Percentiles rank a stretch among this genome's conserved stretches.
These are phyloP conservation scores for Dendrobium huoshanense DNA, from an alignment of 106 monocot genomes.

Conservation along the genomic window DNA sequence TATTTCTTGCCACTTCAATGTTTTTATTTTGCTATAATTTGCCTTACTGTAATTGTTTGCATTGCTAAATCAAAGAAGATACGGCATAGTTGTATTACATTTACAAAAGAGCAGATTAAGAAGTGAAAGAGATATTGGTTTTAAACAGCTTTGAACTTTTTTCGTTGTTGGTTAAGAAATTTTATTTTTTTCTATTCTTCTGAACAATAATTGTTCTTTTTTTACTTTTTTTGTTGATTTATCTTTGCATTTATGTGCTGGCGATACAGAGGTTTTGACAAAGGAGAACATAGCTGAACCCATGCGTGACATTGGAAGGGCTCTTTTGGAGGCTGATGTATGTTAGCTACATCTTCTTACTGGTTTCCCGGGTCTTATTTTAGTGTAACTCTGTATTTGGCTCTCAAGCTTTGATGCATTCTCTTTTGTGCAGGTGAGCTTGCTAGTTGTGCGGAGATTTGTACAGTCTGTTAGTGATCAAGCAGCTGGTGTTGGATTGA, in stretches of 20 bases:
- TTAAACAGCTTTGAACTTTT: background rate
- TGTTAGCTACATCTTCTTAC: constrained; percentile 8
- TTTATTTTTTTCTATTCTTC: background rate
- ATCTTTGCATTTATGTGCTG: constrained; percentile 1
- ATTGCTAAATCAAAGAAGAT: background rate
- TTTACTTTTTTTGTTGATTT: background rate
- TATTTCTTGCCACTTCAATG: background rate
- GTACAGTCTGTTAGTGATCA: constrained; percentile 78
- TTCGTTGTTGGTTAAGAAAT: background rate
- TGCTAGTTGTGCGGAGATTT: constrained; percentile 84
- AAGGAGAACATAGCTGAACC: constrained; percentile 98
- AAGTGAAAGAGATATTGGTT: too few relatives aligned
- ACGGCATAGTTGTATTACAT: background rate
- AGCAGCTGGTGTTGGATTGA: constrained; percentile 69
- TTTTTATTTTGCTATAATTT: background rate
- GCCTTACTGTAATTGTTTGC: background rate
- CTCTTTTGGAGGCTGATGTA: constrained; percentile 93
- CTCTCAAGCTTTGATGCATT: background rate
- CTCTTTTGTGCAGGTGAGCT: constrained; percentile 55
- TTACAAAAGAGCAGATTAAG: too few relatives aligned
- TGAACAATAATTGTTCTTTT: background rate
- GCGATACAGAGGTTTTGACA: constrained; percentile 63
- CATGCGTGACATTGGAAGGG: constrained; percentile 90
- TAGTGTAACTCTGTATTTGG: background rate
- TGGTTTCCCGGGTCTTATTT: background rate